These are phyloP conservation scores for Penicillium sp. DNA, from an alignment of 2,329 filamentous ascomycete species.

Conservation along the genomic window DNA sequence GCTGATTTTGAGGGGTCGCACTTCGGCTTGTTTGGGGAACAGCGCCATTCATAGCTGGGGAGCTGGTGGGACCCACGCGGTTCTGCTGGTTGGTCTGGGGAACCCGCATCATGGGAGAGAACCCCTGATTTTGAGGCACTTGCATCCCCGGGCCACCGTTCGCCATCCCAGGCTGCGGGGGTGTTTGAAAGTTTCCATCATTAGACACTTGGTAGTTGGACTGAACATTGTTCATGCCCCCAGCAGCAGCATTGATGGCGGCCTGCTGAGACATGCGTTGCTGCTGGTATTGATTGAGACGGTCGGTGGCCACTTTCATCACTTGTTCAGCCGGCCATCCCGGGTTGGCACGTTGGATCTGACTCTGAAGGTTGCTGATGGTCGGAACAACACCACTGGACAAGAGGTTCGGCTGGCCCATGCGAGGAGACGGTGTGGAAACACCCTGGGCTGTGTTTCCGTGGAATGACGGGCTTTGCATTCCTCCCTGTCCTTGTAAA, in stretches of 20 bases:
- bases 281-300: slow-evolving; percentile 45
- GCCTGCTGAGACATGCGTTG: slow-evolving; percentile 46
- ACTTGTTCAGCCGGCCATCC: slow-evolving; percentile 51
- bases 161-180: slow-evolving; percentile 29
- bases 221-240: slow-evolving; percentile 40
- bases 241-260: slow-evolving; percentile 49
- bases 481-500: slow-evolving; percentile 40
- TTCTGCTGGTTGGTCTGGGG: slow-evolving; percentile 44
- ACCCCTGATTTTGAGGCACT: slow-evolving; percentile 46
- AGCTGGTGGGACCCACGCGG: slow-evolving; percentile 36
- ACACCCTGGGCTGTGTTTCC: slow-evolving; percentile 36
- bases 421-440: slow-evolving; percentile 44
- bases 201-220: slow-evolving; percentile 38
- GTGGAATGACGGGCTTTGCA: slow-evolving; percentile 43
- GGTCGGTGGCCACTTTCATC: slow-evolving; percentile 48
- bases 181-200: slow-evolving; percentile 34
- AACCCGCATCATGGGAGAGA: slow-evolving; percentile 50
- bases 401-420: slow-evolving; percentile 46
- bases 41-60: slow-evolving; percentile 43
- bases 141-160: slow-evolving; percentile 39
- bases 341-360: slow-evolving; percentile 49
- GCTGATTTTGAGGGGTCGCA: slow-evolving; percentile 44
- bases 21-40: slow-evolving; percentile 41
- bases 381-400: slow-evolving; percentile 51
- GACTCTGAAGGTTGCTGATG: slow-evolving; percentile 50